These are phyloP conservation scores for Withania somnifera DNA, from an alignment of 305 asterid species.

Conservation along the genomic window DNA sequence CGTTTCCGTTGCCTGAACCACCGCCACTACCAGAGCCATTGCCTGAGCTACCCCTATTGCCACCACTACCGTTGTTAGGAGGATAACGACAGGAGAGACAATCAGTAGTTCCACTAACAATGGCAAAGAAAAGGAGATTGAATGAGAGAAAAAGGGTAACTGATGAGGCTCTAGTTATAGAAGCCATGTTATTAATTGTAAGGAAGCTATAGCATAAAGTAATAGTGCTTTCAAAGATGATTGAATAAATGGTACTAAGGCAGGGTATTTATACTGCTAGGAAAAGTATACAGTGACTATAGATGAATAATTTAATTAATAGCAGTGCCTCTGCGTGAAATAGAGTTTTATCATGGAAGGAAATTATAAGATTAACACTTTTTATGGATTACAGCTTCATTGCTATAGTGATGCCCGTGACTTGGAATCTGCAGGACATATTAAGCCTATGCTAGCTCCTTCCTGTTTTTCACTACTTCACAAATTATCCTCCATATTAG, in stretches of 20 bases:
- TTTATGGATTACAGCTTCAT: background rate
- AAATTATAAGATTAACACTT: background rate
- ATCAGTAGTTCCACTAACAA: slow-evolving; percentile 4
- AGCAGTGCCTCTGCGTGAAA: too few species aligned
- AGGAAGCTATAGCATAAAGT: background rate
- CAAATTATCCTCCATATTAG: background rate
- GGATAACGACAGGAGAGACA: background rate
- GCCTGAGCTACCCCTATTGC: background rate
- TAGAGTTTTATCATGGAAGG: background rate
- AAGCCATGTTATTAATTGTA: slow-evolving; percentile 4
- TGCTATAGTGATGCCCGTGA: background rate
- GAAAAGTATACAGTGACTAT: too few species aligned
- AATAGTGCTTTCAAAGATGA: background rate
- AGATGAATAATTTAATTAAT: too few species aligned
- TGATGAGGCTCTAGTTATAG: background rate
- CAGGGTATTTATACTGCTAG: background rate
- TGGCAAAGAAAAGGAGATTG: slow-evolving; percentile 15
- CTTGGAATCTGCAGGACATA: background rate
- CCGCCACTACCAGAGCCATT: background rate
- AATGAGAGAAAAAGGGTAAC: slow-evolving; percentile 9
- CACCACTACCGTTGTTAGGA: background rate
- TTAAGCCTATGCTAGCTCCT: background rate
- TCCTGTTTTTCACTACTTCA: background rate
- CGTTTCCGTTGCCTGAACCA: background rate
- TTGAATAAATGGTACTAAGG: background rate